Evolutionary conservation across 192 early-diverging fungal species (phyloP).

Genomic region (Coemansia sp.): DNA sequence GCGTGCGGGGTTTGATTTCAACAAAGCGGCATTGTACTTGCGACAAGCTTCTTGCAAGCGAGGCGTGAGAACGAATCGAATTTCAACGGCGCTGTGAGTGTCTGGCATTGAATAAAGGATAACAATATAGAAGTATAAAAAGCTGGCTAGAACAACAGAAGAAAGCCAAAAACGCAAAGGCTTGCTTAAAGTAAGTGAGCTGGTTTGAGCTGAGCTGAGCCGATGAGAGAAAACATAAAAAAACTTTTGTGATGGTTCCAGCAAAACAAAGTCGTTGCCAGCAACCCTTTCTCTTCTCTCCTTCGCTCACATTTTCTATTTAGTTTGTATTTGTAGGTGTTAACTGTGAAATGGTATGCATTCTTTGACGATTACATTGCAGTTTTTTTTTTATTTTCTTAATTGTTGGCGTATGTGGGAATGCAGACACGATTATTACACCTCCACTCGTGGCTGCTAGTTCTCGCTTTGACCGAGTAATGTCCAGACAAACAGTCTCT

Average conservation of each 20-base stretch:
- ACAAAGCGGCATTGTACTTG: conserved; percentile 6
- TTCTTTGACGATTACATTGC: background rate
- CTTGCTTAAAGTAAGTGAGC: background rate
- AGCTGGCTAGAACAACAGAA: background rate
- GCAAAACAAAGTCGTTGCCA: background rate
- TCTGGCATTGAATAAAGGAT: background rate
- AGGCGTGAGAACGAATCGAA: conserved; percentile 23
- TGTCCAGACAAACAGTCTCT: background rate
- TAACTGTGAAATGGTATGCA: background rate
- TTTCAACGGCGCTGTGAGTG: background rate
- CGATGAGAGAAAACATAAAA: background rate
- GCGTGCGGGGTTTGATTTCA: background rate
- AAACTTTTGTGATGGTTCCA: background rate
- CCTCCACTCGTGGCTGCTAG: conserved; percentile 28
- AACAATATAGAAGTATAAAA: background rate
- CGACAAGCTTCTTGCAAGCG: conserved; percentile 28
- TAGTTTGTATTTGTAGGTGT: background rate
- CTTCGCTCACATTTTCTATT: background rate
- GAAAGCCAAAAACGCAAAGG: background rate
- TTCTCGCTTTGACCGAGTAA: conserved; percentile 4
- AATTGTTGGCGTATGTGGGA: conserved; percentile 16
- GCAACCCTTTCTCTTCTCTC: background rate
- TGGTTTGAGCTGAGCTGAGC: background rate
- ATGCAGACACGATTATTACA: conserved; percentile 23
- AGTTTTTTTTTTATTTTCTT: background rate